Conservation (phyloP, 2,329 filamentous ascomycete genomes). For the Cadophora malorum region DNA sequence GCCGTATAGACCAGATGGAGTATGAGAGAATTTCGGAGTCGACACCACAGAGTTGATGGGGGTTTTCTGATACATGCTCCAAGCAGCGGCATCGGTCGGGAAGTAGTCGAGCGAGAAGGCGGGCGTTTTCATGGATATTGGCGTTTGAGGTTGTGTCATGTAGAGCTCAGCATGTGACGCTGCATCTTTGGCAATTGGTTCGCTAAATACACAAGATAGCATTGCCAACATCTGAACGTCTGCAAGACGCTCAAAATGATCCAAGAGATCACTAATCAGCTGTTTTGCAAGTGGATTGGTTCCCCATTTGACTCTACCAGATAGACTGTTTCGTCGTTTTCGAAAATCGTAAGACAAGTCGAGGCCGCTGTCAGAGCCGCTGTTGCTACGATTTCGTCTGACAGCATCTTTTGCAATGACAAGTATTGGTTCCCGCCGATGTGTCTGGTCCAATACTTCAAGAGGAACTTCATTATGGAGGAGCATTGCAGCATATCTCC, state of each 20-base stretch:
- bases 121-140: conserved; percentile 68
- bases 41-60: conserved; percentile 61
- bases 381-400: conserved; percentile 46
- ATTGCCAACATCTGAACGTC: conserved; percentile 76
- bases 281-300: conserved; percentile 66
- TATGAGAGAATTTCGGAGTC: conserved; percentile 63
- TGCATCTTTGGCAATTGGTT: conserved; percentile 60
- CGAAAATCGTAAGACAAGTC: conserved; percentile 52
- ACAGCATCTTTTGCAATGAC: conserved; percentile 71
- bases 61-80: conserved; percentile 59
- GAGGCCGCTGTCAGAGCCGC: conserved; percentile 55
- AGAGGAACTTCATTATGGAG: conserved; percentile 79
- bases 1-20: conserved; percentile 60
- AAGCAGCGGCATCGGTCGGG: conserved; percentile 61
- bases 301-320: conserved; percentile 72
- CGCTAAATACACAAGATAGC: conserved; percentile 73
- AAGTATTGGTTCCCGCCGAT: conserved; percentile 60
- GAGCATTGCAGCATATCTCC: conserved; percentile 81
- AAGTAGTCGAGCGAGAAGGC: conserved; percentile 73
- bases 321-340: conserved; percentile 46
- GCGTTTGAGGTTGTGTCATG: conserved; percentile 64
- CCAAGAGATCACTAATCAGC: conserved; percentile 68
- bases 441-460: conserved; percentile 62
- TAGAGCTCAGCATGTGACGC: conserved; percentile 64
- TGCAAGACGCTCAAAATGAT: conserved; percentile 65